Conservation (phyloP, 306 rosid species). For the Pyrus bretschneideri region DNA sequence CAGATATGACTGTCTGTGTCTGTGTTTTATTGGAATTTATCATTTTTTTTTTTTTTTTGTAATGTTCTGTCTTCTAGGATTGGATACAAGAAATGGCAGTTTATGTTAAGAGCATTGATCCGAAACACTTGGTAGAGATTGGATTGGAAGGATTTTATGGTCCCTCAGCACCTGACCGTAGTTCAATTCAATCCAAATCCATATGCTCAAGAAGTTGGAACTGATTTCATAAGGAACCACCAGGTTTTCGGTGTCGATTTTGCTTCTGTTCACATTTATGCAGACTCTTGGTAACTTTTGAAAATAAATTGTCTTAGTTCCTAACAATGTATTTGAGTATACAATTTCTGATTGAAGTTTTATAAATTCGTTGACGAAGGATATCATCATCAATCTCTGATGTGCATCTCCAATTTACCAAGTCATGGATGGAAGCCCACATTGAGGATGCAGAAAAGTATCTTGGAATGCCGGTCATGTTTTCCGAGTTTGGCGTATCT, state of each 20-base stretch:
- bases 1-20: background rate
- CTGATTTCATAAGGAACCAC: constrained; percentile 90
- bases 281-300: constrained; percentile 70
- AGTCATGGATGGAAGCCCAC: constrained; percentile 92
- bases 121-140: constrained; percentile 83
- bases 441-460: constrained; percentile 81
- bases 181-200: constrained; percentile 79
- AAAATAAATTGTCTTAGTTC: background rate
- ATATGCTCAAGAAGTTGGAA: constrained; percentile 86
- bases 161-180: constrained; percentile 67
- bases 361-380: constrained; percentile 28
- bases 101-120: constrained; percentile 75
- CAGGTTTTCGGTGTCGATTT: constrained; percentile 87
- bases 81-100: constrained; percentile 96
- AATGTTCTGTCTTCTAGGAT: constrained; percentile 31
- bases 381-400: constrained; percentile 59
- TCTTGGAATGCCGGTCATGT: constrained; percentile 81
- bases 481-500: constrained; percentile 84
- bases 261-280: constrained; percentile 86
- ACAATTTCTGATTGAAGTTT: background rate
- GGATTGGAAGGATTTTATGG: constrained; percentile 96
- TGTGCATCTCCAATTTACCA: constrained; percentile 62
- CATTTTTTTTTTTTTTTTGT: background rate
- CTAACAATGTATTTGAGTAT: background rate
- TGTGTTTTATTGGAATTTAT: background rate